Conservation (phyloP, 2,329 filamentous ascomycete species). For the Dothiorella sarmentorum region DNA sequence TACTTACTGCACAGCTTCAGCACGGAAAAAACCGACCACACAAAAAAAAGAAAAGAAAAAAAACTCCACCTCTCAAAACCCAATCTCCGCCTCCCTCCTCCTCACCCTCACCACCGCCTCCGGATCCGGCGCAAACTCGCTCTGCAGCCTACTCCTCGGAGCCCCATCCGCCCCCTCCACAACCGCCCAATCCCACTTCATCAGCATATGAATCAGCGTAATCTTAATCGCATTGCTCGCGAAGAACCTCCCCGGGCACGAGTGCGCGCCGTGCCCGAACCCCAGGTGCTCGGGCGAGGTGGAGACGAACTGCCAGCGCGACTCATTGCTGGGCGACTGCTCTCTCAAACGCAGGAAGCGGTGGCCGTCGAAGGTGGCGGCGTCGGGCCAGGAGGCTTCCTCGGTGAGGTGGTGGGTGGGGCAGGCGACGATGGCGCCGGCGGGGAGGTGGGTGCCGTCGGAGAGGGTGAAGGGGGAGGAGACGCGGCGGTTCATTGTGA, state of each 20-base stretch:
- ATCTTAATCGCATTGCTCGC: slow-evolving; percentile 34
- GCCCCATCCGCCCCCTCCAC: background rate
- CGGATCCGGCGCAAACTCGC: background rate
- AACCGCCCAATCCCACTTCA: background rate
- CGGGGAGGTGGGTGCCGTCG: slow-evolving; percentile 1
- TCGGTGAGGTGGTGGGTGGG: slow-evolving; percentile 3
- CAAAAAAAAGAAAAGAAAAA: too few species aligned
- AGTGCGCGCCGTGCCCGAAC: slow-evolving; percentile 32
- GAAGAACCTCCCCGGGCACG: slow-evolving; percentile 35
- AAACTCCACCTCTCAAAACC: background rate
- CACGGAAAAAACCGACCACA: too few species aligned
- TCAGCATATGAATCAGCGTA: slow-evolving; percentile 6
- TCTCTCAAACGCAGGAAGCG: slow-evolving; percentile 4
- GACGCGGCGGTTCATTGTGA: background rate
- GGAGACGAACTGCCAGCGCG: slow-evolving; percentile 3
- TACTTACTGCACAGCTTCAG: too few species aligned
- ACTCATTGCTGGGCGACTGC: background rate
- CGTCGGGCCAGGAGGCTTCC: background rate
- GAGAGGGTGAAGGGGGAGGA: background rate
- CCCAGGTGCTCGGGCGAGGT: slow-evolving; percentile 24
- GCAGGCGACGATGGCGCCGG: background rate
- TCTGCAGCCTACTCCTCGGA: background rate
- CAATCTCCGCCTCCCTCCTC: background rate
- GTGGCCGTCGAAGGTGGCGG: background rate
- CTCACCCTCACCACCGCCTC: background rate